Percentiles rank a stretch among this genome's conserved stretches.
phyloP scores from a whole-genome alignment of 140 eudicot genomes.

The Oenanthe javanica region DNA sequence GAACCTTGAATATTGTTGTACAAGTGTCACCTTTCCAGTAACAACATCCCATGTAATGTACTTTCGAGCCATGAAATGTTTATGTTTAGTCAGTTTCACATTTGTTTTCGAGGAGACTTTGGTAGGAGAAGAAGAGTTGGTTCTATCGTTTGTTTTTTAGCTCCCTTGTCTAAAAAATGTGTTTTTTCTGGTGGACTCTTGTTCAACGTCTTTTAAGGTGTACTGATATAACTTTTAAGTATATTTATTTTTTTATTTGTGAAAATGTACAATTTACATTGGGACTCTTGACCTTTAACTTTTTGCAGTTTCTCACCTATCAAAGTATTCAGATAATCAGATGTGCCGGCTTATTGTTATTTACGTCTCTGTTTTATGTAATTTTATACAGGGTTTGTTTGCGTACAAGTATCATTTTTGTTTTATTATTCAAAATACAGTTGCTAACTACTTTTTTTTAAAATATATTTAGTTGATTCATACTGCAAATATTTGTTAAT shows the following conservation, averaged over 20 bases:
- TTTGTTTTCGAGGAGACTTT: conserved; percentile 13
- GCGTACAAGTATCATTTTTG: too few species aligned
- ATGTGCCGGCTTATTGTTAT: conserved; percentile 55
- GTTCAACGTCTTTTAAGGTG: background rate
- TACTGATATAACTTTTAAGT: too few species aligned
- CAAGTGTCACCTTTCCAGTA: conserved; percentile 27
- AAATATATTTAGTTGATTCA: too few species aligned
- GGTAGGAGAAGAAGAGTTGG: conserved; percentile 9
- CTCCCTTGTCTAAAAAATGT: background rate
- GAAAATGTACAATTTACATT: too few species aligned
- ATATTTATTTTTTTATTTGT: too few species aligned
- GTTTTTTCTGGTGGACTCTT: conserved; percentile 2
- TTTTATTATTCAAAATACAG: too few species aligned
- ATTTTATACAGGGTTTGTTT: background rate
- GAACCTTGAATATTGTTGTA: conserved; percentile 46
- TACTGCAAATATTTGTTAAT: too few species aligned
- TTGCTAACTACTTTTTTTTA: too few species aligned
- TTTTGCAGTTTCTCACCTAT: background rate
- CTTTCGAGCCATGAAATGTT: conserved; percentile 41
- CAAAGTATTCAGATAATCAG: conserved; percentile 31
- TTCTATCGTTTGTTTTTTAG: background rate
- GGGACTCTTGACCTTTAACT: conserved; percentile 32
- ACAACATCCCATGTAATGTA: conserved; percentile 46
- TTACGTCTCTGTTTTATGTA: background rate
- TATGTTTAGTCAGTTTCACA: conserved; percentile 37